Base-by-base conservation (phyloP, 305 asterid genomes). In the Fraxinus baroniana region DNA sequence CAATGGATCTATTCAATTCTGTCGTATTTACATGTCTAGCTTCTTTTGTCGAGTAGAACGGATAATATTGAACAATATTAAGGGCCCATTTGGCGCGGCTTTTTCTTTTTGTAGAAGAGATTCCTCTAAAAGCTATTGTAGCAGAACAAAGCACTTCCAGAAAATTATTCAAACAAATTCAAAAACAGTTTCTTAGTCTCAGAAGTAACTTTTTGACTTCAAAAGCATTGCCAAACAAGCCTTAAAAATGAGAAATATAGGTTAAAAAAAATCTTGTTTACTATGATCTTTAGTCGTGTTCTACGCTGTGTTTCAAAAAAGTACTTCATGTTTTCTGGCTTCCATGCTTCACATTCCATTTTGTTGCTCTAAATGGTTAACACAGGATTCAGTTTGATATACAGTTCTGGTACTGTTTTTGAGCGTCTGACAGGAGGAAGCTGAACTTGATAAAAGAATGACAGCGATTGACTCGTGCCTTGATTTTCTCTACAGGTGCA, bases 401-500 rank as follows among this genome's bases (percentile, higher is more conserved):
- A 52, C 62, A 52, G 7, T 22, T 66, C 15, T 9, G 15, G 3
- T 44, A 30, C 60, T 82, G 15, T 72, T 22, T 24, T 24, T 72
- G 10, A 39, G 57, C 37, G 30, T 6, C 30, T 62, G 77, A 41
- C 32, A 76, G 33, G 80, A 41, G 22, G 17, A 5, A 76, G n/a
- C 7, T 37, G 24, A 62, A 44, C 20, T 64, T 33, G 15, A 26
- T 20, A 39, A 20, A 49, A 52, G 62, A 52, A 17, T 52, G 62
- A 17, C 7, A 17, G 22, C 5, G 2, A 52, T 17, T 52, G 62
- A 52, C 62, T 52, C 2, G 9, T 70, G 7, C 15, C 79, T 70
- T 70, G 39, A 1, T 78, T 77, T 44, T 79, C 26, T 77, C 17
- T 77, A 78, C 76, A 83, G 84, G 78, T 80, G 78, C 33, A 71